Conservation (phyloP, 1,284 basidiomycete genomes). For the Melanopsichium pennsylvanicum region DNA sequence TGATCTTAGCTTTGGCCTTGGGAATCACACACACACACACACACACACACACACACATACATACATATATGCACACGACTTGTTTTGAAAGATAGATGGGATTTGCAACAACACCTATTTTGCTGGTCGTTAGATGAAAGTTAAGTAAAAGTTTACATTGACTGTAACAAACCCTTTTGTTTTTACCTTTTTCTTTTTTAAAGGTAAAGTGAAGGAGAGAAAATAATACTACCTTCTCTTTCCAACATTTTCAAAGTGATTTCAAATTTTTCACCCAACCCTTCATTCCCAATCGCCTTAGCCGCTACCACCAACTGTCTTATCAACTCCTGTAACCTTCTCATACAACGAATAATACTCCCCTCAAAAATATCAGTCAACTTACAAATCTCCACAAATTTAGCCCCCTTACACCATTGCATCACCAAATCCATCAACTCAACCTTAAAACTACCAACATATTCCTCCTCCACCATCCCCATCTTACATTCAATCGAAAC, state of each 20-base stretch:
- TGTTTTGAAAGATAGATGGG: no score
- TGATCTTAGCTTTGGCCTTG: not conserved
- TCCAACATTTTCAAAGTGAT: constrained; percentile 56
- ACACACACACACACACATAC: constrained; percentile 3
- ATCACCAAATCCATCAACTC: constrained; percentile 97
- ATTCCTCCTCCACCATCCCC: constrained; percentile 88
- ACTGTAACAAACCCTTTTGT: no score
- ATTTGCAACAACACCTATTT: no score
- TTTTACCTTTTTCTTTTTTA: not conserved
- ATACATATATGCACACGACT: not conserved
- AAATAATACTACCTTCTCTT: constrained; percentile 63
- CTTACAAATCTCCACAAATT: constrained; percentile 96
- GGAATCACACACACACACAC: constrained; percentile 1
- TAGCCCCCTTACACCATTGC: constrained; percentile 97
- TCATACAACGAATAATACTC: constrained; percentile 80
- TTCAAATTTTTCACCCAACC: constrained; percentile 72
- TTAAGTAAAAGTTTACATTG: no score
- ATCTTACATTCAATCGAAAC: constrained; percentile 93
- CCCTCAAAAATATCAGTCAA: constrained; percentile 97
- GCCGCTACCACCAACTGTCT: constrained; percentile 94
- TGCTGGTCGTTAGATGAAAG: no score
- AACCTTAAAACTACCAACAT: constrained; percentile 94
- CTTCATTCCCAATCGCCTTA: constrained; percentile 92
- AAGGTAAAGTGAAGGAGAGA: constrained; percentile 53
- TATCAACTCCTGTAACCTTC: constrained; percentile 89